These are phyloP conservation scores for Endocalyx cinctus DNA, from an alignment of 2,329 filamentous ascomycete species.

Conservation along the genomic window DNA sequence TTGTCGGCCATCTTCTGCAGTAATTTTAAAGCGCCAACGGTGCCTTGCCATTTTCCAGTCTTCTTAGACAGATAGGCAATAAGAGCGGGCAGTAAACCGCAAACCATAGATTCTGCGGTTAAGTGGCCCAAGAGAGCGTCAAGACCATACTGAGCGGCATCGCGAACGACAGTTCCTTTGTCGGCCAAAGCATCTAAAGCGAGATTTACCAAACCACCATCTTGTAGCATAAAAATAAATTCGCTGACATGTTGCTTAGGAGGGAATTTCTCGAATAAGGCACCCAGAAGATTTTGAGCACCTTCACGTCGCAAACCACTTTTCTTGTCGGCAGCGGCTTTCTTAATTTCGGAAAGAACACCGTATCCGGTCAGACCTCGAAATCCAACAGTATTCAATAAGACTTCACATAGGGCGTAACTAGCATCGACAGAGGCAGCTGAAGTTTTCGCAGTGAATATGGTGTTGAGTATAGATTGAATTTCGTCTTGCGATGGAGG, in stretches of 20 bases:
- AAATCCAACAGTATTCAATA: constrained; percentile 51
- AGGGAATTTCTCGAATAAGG: constrained; percentile 87
- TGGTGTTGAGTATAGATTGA: constrained; percentile 56
- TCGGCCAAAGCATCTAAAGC: constrained; percentile 85
- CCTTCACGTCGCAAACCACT: constrained; percentile 79
- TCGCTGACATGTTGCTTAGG: constrained; percentile 73
- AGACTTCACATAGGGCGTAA: constrained; percentile 56
- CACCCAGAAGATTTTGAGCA: constrained; percentile 90
- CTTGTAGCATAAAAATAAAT: constrained; percentile 75
- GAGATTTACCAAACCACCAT: constrained; percentile 65
- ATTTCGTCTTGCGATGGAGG: constrained; percentile 65
- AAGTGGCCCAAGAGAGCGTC: constrained; percentile 81
- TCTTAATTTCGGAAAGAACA: constrained; percentile 51
- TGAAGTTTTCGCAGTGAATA: constrained; percentile 67
- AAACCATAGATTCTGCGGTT: constrained; percentile 75
- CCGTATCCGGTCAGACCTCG: constrained; percentile 50
- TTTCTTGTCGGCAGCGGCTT: constrained; percentile 92
- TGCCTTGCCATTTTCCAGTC: constrained; percentile 96
- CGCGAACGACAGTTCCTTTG: constrained; percentile 82
- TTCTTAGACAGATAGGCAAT: constrained; percentile 72
- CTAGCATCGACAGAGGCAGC: constrained; percentile 62
- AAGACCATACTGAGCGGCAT: constrained; percentile 89
- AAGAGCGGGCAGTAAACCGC: constrained; percentile 74
- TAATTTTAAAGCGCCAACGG: constrained; percentile 78
- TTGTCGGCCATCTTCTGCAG: constrained; percentile 94